These are phyloP conservation scores for Exophiala calicioides DNA, from an alignment of 2,329 filamentous ascomycete genomes.

Conservation along the genomic window DNA sequence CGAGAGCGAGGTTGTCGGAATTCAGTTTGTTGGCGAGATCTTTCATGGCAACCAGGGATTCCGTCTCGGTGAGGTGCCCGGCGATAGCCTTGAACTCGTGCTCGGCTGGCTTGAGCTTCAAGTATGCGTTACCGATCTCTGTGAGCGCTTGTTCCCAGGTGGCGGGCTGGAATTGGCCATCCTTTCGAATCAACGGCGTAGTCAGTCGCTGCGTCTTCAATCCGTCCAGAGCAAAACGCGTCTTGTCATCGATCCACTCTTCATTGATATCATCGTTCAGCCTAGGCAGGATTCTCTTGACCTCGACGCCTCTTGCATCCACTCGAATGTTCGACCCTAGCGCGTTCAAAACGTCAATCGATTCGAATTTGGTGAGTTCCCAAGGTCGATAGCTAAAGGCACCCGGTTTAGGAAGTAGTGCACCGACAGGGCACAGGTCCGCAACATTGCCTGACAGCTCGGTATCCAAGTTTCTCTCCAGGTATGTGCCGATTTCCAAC, in stretches of 20 bases:
- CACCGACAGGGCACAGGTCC: slow-evolving; percentile 95
- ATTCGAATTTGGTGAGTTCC: slow-evolving; percentile 96
- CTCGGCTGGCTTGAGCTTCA: slow-evolving; percentile 75
- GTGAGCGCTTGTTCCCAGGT: slow-evolving; percentile 94
- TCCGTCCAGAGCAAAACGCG: slow-evolving; percentile 92
- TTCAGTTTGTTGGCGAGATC: slow-evolving; percentile 95
- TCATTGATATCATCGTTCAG: slow-evolving; percentile 98
- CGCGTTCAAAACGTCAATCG: slow-evolving; percentile 89
- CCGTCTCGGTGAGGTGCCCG: slow-evolving; percentile 86
- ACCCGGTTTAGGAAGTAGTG: slow-evolving; percentile 94
- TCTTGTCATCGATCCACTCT: slow-evolving; percentile 99
- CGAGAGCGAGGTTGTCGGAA: slow-evolving; percentile 91
- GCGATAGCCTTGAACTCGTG: slow-evolving; percentile 97
- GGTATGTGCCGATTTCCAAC: slow-evolving; percentile 96
- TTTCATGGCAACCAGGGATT: slow-evolving; percentile 94
- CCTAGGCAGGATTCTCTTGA: slow-evolving; percentile 90
- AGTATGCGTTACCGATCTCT: slow-evolving; percentile 79
- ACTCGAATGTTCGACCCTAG: slow-evolving; percentile 93
- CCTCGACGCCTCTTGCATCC: slow-evolving; percentile 88
- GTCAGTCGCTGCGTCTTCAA: slow-evolving; percentile 95
- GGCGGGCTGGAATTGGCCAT: slow-evolving; percentile 87
- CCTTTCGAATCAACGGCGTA: slow-evolving; percentile 82
- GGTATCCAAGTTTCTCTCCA: slow-evolving; percentile 89
- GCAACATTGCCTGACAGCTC: slow-evolving; percentile 97
- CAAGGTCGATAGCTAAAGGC: slow-evolving; percentile 95